phyloP scores from a whole-genome alignment of 179 eudicot genomes.

The Spinacia oleracea region DNA sequence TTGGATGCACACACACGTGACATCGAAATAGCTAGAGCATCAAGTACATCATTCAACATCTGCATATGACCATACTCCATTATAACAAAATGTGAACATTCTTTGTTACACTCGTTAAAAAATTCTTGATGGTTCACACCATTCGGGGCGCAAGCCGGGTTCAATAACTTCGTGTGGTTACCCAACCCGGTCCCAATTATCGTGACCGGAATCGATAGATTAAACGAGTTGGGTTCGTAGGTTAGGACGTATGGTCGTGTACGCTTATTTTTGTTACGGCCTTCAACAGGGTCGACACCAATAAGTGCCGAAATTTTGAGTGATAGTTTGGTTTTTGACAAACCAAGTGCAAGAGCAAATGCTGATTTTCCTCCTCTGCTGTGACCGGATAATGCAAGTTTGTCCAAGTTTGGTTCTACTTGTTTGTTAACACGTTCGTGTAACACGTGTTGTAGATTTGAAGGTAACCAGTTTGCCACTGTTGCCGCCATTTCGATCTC shows the following conservation, averaged over 20 bases:
- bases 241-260: background rate
- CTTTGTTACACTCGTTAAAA: no score
- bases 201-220: conserved; percentile 10
- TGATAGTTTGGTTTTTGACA: background rate
- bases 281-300: conserved; percentile 17
- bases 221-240: conserved; percentile 2
- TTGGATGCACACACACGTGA: no score
- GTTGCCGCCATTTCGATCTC: conserved; percentile 9
- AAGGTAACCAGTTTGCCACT: conserved; percentile 12
- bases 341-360: conserved; percentile 18
- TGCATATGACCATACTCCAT: no score
- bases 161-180: no score
- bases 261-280: background rate
- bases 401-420: background rate
- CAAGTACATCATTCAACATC: no score
- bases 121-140: no score
- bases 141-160: background rate
- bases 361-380: conserved; percentile 24
- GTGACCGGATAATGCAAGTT: conserved; percentile 15
- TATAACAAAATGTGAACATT: no score
- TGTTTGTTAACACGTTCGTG: background rate
- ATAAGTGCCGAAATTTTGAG: conserved; percentile 12
- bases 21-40: no score
- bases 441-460: background rate
- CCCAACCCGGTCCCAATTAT: conserved; percentile 17